A percentile compares a stretch with the other conserved stretches of the same genome.
These are phyloP conservation scores for Pseudogymnoascus sp. DNA, from an alignment of 2,329 filamentous ascomycete genomes.

Conservation along the genomic window DNA sequence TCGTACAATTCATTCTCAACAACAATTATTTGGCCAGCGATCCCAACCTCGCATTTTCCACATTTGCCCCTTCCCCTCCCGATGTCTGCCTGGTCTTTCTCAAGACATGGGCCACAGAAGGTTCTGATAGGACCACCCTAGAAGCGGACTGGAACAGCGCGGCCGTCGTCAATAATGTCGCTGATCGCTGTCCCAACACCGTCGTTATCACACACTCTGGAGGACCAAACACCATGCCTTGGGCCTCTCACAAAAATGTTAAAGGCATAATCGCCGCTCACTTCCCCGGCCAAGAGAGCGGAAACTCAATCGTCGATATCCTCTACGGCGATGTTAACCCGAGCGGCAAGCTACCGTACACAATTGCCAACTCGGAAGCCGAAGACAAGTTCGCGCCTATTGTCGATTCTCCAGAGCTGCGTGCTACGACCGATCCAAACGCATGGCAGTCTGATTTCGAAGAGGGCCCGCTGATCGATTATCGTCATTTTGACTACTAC, in stretches of 20 bases:
- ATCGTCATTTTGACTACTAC: constrained; percentile 58
- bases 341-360: constrained; percentile 38
- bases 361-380: constrained; percentile 40
- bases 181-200: constrained; percentile 45
- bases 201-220: constrained; percentile 58
- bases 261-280: constrained; percentile 52
- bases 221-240: constrained; percentile 55
- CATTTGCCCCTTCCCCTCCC: constrained; percentile 15
- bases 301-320: constrained; percentile 51
- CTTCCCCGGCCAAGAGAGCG: constrained; percentile 51
- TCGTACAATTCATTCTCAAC: constrained; percentile 15
- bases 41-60: not conserved
- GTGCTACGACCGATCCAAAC: constrained; percentile 23
- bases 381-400: constrained; percentile 45
- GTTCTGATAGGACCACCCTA: constrained; percentile 16
- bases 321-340: constrained; percentile 54
- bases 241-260: constrained; percentile 49
- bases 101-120: constrained; percentile 56
- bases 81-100: constrained; percentile 50
- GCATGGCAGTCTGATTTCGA: constrained; percentile 53
- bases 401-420: constrained; percentile 36
- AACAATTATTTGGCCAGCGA: constrained; percentile 12
- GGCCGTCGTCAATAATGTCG: constrained; percentile 33
- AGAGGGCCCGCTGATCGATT: constrained; percentile 74
- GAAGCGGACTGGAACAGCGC: constrained; percentile 17